phyloP scores from a whole-genome alignment of 2,329 filamentous ascomycete species.

The Pseudogymnoascus sp. region DNA sequence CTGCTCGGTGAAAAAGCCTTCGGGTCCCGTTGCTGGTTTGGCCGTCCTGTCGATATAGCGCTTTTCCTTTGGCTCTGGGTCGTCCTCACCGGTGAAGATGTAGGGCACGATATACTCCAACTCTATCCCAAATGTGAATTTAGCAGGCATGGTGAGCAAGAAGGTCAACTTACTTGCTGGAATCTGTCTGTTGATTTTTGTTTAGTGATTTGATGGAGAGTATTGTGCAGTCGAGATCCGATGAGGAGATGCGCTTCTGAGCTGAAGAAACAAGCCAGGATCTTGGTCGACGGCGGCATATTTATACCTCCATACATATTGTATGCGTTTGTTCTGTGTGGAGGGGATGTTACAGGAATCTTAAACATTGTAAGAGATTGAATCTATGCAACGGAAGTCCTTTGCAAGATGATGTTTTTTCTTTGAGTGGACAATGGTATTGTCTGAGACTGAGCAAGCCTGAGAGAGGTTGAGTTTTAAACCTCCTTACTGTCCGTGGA shows the following conservation, averaged over 20 bases:
- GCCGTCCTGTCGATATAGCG: neutral
- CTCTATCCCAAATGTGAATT: slow-evolving; percentile 2
- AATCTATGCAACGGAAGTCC: neutral
- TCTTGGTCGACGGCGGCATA: neutral
- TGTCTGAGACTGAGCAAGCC: neutral
- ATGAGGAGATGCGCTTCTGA: neutral
- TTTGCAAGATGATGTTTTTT: neutral
- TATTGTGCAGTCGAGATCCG: neutral
- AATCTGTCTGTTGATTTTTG: neutral
- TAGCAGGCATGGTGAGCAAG: neutral
- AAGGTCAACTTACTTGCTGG: slow-evolving; percentile 2
- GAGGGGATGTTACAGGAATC: neutral
- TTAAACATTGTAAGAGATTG: neutral
- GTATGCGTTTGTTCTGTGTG: neutral
- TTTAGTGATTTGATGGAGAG: neutral
- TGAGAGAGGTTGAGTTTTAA: neutral
- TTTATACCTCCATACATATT: neutral
- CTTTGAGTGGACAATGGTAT: neutral
- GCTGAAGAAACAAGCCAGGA: neutral
- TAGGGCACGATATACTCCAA: neutral
- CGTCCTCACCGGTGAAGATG: neutral
- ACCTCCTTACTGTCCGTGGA: neutral
- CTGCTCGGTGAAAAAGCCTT: neutral
- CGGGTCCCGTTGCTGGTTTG: neutral
- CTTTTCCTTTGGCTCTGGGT: neutral